Evolutionary conservation across 805 yeast genomes (phyloP), one percentile per base, ranked within the genome.

Genomic region (Yamadazyma tumulicola): DNA sequence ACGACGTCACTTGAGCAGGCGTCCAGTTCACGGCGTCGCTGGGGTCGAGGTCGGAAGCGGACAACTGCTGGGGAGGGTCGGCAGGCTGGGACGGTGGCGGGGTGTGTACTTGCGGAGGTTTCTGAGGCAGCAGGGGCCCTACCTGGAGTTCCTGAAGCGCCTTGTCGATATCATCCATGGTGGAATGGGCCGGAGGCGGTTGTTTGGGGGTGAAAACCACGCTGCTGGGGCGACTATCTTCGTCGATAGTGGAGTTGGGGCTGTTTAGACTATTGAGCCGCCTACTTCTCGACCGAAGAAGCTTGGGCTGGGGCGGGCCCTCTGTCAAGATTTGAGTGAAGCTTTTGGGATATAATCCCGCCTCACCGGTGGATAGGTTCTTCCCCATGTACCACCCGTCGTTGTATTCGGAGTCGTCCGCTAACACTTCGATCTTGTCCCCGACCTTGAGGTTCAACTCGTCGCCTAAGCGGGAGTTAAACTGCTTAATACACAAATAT

Each of bases 311-410:
- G 6, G 18, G 17, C 0, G 31, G 8, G 5, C 42, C 28, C 11
- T 46, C 47, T 13, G 41, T 46, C 26, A 61, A 58, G 7, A 74
- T 54, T 46, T 81, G 81, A 1, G 97, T 89, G 57, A 91, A 91
- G 3, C 87, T 78, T 46, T 84, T 85, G 10, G 98, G 98, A 52
- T 88, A 93, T 26, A 91, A 64, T 0, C 98, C 98, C 9, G 86
- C 91, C 34, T 75, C 73, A 35, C 77, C 75, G 0, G 91, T 79
- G 32, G 74, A 52, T 32, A 86, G 53, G 48, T 89, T 89, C 40
- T 77, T 79, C 3, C 96, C 96, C 71, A 85, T 83, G 54, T 82
- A 93, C 99, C 99, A 93, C 12, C 97, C 97, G 59, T 93, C 97
- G 49, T 85, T 84, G 58, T 84, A 93, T 52, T 86, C 96, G 42